phyloP scores from a whole-genome alignment of 768 basidiomycete genomes.

The Pulveroboletus ravenelii region DNA sequence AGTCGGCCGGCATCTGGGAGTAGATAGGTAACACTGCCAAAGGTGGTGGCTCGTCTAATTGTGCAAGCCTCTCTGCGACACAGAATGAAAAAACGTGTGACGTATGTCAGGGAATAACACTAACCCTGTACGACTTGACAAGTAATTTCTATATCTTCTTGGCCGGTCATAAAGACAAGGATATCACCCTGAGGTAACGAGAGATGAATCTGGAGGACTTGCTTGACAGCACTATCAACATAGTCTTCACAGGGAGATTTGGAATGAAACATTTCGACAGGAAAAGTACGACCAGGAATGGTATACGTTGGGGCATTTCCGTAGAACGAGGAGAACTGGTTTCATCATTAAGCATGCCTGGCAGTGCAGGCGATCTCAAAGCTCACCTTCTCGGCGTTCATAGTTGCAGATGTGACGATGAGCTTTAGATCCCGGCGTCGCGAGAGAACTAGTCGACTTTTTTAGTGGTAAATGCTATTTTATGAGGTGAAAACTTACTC shows the following conservation, averaged over 20 bases:
- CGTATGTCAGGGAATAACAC: slow-evolving; percentile 12
- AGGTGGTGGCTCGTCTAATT: slow-evolving; percentile 86
- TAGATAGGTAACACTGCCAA: slow-evolving; percentile 96
- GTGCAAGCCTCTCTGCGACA: slow-evolving; percentile 74
- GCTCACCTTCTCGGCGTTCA: slow-evolving; percentile 96
- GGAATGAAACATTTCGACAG: slow-evolving; percentile 92
- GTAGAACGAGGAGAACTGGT: slow-evolving; percentile 92
- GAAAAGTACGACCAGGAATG: slow-evolving; percentile 93
- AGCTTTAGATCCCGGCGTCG: slow-evolving; percentile 90
- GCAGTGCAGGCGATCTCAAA: neutral
- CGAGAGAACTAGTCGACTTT: slow-evolving; percentile 57
- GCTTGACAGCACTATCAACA: slow-evolving; percentile 96
- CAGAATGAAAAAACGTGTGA: neutral
- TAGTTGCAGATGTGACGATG: slow-evolving; percentile 97
- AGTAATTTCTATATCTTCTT: slow-evolving; percentile 97
- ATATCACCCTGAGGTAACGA: slow-evolving; percentile 92
- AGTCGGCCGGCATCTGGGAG: slow-evolving; percentile 98
- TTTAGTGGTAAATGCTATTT: neutral
- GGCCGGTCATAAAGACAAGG: slow-evolving; percentile 98
- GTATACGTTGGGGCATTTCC: slow-evolving; percentile 94
- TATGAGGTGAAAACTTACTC: slow-evolving; percentile 48
- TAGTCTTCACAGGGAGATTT: slow-evolving; percentile 99
- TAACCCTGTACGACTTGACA: slow-evolving; percentile 89
- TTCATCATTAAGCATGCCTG: neutral
- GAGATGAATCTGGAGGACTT: slow-evolving; percentile 94